phyloP scores from a whole-genome alignment of 2,329 filamentous ascomycete genomes.

The Leptosphaerulina australis region DNA sequence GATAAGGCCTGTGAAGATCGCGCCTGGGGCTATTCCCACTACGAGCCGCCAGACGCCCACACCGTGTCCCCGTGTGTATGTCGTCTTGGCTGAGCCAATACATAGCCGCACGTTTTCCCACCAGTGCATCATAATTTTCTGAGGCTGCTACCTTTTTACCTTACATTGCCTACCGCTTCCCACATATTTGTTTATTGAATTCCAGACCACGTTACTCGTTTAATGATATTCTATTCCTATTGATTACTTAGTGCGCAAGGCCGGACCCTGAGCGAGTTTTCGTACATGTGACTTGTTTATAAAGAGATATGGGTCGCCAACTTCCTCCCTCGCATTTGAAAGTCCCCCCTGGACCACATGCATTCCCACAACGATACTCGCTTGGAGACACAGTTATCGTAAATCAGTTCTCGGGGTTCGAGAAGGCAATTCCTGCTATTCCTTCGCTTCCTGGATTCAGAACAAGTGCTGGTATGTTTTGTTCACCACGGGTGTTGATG shows the following conservation, averaged over 20 bases:
- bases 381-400: slow-evolving; percentile 38
- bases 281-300: slow-evolving; percentile 33
- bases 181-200: slow-evolving; percentile 16
- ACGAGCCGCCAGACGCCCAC: slow-evolving; percentile 17
- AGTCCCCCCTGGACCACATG: slow-evolving; percentile 38
- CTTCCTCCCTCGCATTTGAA: slow-evolving; percentile 44
- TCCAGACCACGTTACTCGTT: slow-evolving; percentile 9
- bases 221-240: slow-evolving; percentile 12
- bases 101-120: slow-evolving; percentile 42
- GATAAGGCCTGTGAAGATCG: slow-evolving; percentile 21
- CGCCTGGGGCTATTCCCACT: slow-evolving; percentile 17
- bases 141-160: slow-evolving; percentile 18
- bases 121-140: slow-evolving; percentile 26
- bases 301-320: slow-evolving; percentile 41
- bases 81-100: slow-evolving; percentile 41
- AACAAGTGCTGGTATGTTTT: slow-evolving; percentile 48
- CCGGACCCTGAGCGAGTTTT: slow-evolving; percentile 27
- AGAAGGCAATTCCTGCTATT: slow-evolving; percentile 48
- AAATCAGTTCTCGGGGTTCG: slow-evolving; percentile 43
- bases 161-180: slow-evolving; percentile 10
- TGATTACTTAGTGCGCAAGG: slow-evolving; percentile 16
- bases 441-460: slow-evolving; percentile 46
- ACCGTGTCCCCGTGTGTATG: slow-evolving; percentile 13
- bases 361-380: slow-evolving; percentile 39
- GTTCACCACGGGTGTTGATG: slow-evolving; percentile 21